Evolutionary conservation across 2,329 filamentous ascomycete genomes (phyloP).

Genomic region (Penicillium hordei): DNA sequence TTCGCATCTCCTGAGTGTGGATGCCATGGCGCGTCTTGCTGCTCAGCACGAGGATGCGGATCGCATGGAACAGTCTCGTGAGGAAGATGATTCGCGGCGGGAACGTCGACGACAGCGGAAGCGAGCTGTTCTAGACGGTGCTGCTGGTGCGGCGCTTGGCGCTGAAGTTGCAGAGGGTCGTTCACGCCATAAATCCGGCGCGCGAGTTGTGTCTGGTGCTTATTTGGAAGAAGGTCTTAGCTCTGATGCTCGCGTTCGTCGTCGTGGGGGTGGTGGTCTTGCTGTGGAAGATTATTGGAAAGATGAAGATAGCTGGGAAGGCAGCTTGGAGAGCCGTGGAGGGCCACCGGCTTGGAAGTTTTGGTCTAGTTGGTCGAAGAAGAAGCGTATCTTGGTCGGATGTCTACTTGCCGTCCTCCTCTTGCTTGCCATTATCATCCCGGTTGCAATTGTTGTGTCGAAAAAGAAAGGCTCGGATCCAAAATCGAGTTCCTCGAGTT

Average conservation of each 20-base stretch:
- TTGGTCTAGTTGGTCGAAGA: conserved; percentile 31
- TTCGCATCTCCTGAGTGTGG: conserved; percentile 47
- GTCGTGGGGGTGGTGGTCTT: conserved; percentile 36
- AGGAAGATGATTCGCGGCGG: conserved; percentile 28
- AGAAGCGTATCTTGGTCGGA: conserved; percentile 53
- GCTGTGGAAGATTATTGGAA: conserved; percentile 51
- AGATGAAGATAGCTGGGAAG: conserved; percentile 43
- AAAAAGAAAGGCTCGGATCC: conserved; percentile 54
- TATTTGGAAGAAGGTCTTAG: conserved; percentile 65
- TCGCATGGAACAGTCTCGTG: conserved; percentile 45
- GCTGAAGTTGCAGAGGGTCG: conserved; percentile 27
- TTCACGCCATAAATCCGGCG: conserved; percentile 51
- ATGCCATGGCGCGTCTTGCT: conserved; percentile 66
- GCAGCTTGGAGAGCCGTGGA: conserved; percentile 34
- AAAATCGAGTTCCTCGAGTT: conserved; percentile 27
- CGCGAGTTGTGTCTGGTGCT: conserved; percentile 68
- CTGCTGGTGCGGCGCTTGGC: conserved; percentile 19
- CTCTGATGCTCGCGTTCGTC: conserved; percentile 50
- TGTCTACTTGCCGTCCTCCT: conserved; percentile 54
- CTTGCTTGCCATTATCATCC: conserved; percentile 65
- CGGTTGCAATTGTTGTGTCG: conserved; percentile 64
- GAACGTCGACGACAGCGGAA: conserved; percentile 30
- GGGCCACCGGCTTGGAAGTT: conserved; percentile 37
- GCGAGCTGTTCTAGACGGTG: conserved; percentile 24
- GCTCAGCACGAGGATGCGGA: conserved; percentile 59